Percentiles rank a stretch among this genome's conserved stretches.
phyloP scores from a whole-genome alignment of 768 basidiomycete genomes.

The Serpula lacrymans region DNA sequence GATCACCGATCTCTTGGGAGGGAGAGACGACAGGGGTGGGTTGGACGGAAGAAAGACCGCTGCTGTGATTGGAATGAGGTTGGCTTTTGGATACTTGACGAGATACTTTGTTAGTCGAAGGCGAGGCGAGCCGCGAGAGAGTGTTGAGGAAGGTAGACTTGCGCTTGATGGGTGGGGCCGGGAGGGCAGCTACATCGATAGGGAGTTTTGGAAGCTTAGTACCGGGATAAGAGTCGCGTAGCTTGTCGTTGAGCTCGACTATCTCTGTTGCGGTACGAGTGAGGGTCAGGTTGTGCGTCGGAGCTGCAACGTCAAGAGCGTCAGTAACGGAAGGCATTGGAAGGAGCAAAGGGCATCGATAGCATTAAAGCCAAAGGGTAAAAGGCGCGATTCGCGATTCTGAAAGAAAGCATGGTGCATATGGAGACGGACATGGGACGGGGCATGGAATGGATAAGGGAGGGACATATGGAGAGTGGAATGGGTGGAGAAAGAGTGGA shows the following conservation, averaged over 20 bases:
- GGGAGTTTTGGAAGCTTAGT: constrained; percentile 60
- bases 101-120: constrained; percentile 51
- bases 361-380: constrained; percentile 13
- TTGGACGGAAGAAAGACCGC: constrained; percentile 29
- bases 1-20: constrained; percentile 55
- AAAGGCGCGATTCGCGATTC: constrained; percentile 15
- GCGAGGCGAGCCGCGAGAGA: constrained; percentile 78
- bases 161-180: constrained; percentile 56
- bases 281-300: constrained; percentile 87
- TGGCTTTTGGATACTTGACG: constrained; percentile 36
- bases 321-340: constrained; percentile 20
- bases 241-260: constrained; percentile 77
- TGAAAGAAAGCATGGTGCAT: constrained; percentile 23
- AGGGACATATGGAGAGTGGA: constrained; percentile 13
- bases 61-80: constrained; percentile 29
- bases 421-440: constrained; percentile 2
- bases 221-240: constrained; percentile 59
- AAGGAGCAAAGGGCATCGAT: constrained; percentile 9
- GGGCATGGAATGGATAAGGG: constrained; percentile 17
- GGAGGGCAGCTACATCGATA: constrained; percentile 52
- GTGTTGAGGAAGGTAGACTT: constrained; percentile 86
- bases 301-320: constrained; percentile 48
- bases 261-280: constrained; percentile 75
- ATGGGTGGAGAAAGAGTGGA: constrained; percentile 20
- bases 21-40: constrained; percentile 50